These are phyloP conservation scores for Podospora australis DNA, from an alignment of 495 filamentous ascomycete species.

Conservation along the genomic window DNA sequence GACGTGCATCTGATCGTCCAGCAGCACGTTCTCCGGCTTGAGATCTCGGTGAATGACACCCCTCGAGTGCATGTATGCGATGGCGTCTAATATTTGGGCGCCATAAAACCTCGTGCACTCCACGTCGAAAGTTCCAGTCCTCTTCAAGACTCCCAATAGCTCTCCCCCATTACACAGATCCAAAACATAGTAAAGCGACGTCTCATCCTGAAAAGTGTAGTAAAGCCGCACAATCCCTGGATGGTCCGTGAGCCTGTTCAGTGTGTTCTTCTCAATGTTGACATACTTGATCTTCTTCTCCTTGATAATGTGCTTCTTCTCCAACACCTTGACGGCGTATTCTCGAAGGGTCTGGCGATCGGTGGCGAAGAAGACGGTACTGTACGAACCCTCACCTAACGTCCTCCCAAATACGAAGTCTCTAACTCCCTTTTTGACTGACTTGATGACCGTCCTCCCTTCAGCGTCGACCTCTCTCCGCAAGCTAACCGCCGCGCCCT, in stretches of 20 bases:
- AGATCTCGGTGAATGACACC: constrained; percentile 96
- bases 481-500: constrained; percentile 74
- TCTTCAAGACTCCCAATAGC: constrained; percentile 86
- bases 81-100: constrained; percentile 91
- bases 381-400: constrained; percentile 95
- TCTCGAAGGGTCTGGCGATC: constrained; percentile 93
- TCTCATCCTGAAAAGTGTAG: constrained; percentile 98
- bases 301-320: constrained; percentile 99
- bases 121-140: constrained; percentile 87
- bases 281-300: constrained; percentile 99
- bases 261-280: constrained; percentile 97
- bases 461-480: constrained; percentile 76
- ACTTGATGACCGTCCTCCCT: constrained; percentile 71
- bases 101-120: constrained; percentile 95
- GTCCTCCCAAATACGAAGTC: constrained; percentile 93
- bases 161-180: constrained; percentile 92
- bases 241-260: constrained; percentile 93
- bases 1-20: constrained; percentile 93
- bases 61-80: constrained; percentile 95
- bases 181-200: constrained; percentile 92
- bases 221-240: constrained; percentile 95
- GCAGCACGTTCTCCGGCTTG: constrained; percentile 94
- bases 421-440: constrained; percentile 92
- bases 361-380: constrained; percentile 89
- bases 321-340: constrained; percentile 96